phyloP scores from a whole-genome alignment of 768 basidiomycete species.

The Panaeolus cyanescens region DNA sequence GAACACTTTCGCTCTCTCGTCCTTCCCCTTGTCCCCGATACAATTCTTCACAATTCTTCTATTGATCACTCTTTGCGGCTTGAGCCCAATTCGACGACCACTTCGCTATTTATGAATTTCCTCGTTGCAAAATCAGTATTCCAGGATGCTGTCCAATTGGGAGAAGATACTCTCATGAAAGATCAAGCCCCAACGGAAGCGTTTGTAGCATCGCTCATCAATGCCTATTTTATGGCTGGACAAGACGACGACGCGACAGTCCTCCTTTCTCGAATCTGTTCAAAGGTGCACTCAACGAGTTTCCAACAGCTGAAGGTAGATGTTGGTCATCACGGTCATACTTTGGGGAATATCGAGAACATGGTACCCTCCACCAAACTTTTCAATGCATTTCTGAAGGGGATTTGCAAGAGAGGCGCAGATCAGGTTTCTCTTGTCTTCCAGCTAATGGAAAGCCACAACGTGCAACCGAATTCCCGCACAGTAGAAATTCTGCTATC shows the following conservation, averaged over 20 bases:
- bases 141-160: slow-evolving; percentile 43
- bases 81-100: slow-evolving; percentile 59
- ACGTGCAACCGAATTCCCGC: slow-evolving; percentile 50
- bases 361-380: slow-evolving; percentile 45
- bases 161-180: slow-evolving; percentile 45
- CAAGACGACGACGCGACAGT: slow-evolving; percentile 51
- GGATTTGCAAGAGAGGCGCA: slow-evolving; percentile 49
- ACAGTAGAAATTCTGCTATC: slow-evolving; percentile 60
- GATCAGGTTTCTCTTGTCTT: slow-evolving; percentile 49
- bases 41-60: slow-evolving; percentile 11
- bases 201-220: slow-evolving; percentile 55
- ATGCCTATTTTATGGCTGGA: slow-evolving; percentile 51
- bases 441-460: slow-evolving; percentile 53
- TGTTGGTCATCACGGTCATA: background rate
- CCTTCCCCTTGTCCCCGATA: background rate
- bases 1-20: slow-evolving; percentile 21
- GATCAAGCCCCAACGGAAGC: slow-evolving; percentile 47
- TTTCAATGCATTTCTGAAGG: slow-evolving; percentile 64
- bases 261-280: slow-evolving; percentile 51
- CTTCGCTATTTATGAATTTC: slow-evolving; percentile 62
- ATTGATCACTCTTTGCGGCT: slow-evolving; percentile 12
- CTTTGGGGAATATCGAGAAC: slow-evolving; percentile 19
- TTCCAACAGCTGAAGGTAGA: slow-evolving; percentile 23
- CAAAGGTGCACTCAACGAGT: slow-evolving; percentile 26
- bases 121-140: slow-evolving; percentile 46